Evolutionary conservation across 1,284 basidiomycete species (phyloP), one percentile per base, ranked within the genome.

Genomic region (Trametes pubescens): DNA sequence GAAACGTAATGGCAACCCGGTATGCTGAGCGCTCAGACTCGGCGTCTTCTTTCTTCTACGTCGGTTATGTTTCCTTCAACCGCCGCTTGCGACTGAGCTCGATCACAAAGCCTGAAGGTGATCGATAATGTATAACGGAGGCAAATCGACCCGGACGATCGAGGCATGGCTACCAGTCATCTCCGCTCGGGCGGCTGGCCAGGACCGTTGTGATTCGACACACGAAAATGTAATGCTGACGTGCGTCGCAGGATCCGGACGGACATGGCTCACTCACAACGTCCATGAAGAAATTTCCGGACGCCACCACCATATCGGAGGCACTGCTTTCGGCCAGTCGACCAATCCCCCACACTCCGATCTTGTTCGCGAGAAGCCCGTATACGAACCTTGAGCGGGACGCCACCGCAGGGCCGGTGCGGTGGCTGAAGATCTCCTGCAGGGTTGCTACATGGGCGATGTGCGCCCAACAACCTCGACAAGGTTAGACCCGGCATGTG

Each of bases 321-420:
- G 46, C 34, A 53, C 38, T 2, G 40, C 38, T 52, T 48, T 32
- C 6, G 9, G 11, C 13, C 1, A 35, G 49, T 18, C 26, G 32
- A 44, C 58, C 51, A 53, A 59, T 53, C 26, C 51, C n/a, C 54
- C 34, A 21, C 43, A 14, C 53, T 64, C 65, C 65, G 60, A 67
- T 62, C 48, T 38, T 24, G 40, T 37, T 64, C 59, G 62, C 65
- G 48, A 62, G 65, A 62, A 64, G 62, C 52, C 34, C 21, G 11
- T 21, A 21, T 56, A 44, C 37, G 51, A 51, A 56, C 34, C 52
- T 38, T 48, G 46, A 10, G 24, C 29, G 35, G 22, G 24, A 24
- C 59, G 51, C 51, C 59, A 48, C 59, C 51, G 21, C 57, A 6
- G 53, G 22, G 10, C 55, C 43, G 21, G 16, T 5, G 53, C 14